Conservation (phyloP, 108 stramenopile species). For the Discostella stelligeroides region DNA sequence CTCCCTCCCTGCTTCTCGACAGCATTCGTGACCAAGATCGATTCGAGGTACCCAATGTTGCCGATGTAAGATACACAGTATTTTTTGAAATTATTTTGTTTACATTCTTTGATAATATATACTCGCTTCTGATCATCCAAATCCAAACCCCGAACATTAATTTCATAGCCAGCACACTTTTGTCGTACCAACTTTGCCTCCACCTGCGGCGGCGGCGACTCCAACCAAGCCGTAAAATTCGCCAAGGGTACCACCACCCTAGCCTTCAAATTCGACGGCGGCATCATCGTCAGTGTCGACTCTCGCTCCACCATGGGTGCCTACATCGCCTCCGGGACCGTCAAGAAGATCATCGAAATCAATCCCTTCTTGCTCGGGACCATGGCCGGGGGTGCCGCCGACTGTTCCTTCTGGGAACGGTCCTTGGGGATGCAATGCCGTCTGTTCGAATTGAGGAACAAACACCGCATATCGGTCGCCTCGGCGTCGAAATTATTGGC, state of each 20-base stretch:
- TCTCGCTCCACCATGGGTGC: conserved; percentile 98
- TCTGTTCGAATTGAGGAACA: conserved; percentile 95
- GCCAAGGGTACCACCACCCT: conserved; percentile 99
- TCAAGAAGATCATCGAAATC: conserved; percentile 99
- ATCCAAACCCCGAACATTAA: background rate
- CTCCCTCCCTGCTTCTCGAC: conserved; percentile 9
- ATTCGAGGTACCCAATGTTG: conserved; percentile 79
- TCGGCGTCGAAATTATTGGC: conserved; percentile 97
- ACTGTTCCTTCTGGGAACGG: conserved; percentile 99
- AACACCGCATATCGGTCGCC: conserved; percentile 97
- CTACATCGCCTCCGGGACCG: conserved; percentile 96
- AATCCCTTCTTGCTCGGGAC: conserved; percentile 99
- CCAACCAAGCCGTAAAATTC: conserved; percentile 83
- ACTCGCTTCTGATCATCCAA: background rate
- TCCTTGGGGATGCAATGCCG: conserved; percentile 98
- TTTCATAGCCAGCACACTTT: conserved; percentile 79
- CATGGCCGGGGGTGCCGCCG: conserved; percentile 99
- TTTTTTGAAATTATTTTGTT: too few relatives aligned
- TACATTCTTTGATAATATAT: too few relatives aligned
- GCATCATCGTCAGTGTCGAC: conserved; percentile 96
- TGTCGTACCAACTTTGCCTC: conserved; percentile 89
- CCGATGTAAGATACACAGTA: conserved; percentile 62
- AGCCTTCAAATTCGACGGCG: conserved; percentile 97
- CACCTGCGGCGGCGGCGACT: conserved; percentile 82
- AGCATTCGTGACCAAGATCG: conserved; percentile 24